These are phyloP conservation scores for Microbotryum violaceum DNA, from an alignment of 1,284 basidiomycete genomes.

Conservation along the genomic window DNA sequence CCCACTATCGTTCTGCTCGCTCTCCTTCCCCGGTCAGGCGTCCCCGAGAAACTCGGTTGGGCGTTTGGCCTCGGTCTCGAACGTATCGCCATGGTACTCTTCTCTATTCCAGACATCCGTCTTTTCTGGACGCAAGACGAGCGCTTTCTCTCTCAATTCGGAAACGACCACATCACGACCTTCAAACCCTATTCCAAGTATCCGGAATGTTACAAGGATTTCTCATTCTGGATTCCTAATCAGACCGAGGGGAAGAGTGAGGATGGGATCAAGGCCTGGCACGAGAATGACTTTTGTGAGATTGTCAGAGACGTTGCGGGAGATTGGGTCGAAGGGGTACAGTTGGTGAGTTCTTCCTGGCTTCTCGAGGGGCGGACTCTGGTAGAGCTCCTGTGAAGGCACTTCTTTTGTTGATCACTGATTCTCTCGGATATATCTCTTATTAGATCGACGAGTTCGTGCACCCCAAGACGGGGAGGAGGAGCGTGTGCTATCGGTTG, in stretches of 20 bases:
- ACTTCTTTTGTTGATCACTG: neutral
- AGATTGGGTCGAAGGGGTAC: constrained; percentile 84
- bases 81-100: constrained; percentile 96
- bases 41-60: constrained; percentile 84
- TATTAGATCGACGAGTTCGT: constrained; percentile 79
- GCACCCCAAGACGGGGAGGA: constrained; percentile 77
- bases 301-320: constrained; percentile 84
- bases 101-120: constrained; percentile 96
- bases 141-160: constrained; percentile 84
- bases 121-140: constrained; percentile 92
- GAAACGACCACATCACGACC: constrained; percentile 60
- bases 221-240: constrained; percentile 79
- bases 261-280: constrained; percentile 46
- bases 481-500: constrained; percentile 80
- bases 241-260: constrained; percentile 15
- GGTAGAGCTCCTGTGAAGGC: too few species aligned
- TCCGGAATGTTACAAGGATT: constrained; percentile 79
- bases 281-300: constrained; percentile 97
- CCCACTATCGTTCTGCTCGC: neutral
- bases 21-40: constrained; percentile 47
- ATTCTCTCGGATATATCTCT: neutral
- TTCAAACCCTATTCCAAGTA: constrained; percentile 87
- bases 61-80: constrained; percentile 97
- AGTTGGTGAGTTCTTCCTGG: constrained; percentile 52
- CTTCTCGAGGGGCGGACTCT: too few species aligned